Base-by-base conservation (phyloP, 805 yeast species). In the Metschnikowia hibisci region DNA sequence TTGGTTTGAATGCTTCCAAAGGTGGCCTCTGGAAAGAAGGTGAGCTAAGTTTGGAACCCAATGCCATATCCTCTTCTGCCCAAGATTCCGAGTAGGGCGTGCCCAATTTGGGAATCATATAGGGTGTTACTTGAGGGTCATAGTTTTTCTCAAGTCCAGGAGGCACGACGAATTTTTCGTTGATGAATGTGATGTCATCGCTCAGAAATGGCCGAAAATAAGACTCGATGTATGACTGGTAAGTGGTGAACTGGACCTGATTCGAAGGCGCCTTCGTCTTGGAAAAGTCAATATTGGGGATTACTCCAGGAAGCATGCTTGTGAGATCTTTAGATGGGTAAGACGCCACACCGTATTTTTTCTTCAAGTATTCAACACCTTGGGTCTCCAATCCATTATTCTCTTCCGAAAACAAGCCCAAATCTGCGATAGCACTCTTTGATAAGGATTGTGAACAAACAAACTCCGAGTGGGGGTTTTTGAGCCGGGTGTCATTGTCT, bases 181-280 rank as follows among this genome's bases (percentile, higher is more conserved):
- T 79, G 43, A 91, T 64, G 52, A 89, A 80, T 42, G 81, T 80
- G 33, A 88, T 56, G 58, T 93, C 99, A 27, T 91, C 96, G 47
- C 85, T 96, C 13, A 74, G 68, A 53, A 78, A 87, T 2, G 78
- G 76, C 48, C 96, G 74, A 66, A 84, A 90, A 60, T 78, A 91
- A 25, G 90, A 86, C 60, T 93, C 99, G 29, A 89, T 76, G 52
- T 84, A 87, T 1, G 90, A 67, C 51, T 87, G 84, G 60, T 87
- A 93, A 0, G 99, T 90, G 10, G 86, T 74, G 60, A 86, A 89
- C 57, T 89, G 96, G 13, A 91, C 93, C 66, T 93, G 99, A 62
- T 88, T 91, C 2, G 88, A 65, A 3, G 76, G 74, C 4, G 72
- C 60, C 56, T 90, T 91, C 11, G 82, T 79, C 48, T 81, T 80